Conservation (phyloP, 805 yeast genomes). For the Spathaspora hagerdaliae region DNA sequence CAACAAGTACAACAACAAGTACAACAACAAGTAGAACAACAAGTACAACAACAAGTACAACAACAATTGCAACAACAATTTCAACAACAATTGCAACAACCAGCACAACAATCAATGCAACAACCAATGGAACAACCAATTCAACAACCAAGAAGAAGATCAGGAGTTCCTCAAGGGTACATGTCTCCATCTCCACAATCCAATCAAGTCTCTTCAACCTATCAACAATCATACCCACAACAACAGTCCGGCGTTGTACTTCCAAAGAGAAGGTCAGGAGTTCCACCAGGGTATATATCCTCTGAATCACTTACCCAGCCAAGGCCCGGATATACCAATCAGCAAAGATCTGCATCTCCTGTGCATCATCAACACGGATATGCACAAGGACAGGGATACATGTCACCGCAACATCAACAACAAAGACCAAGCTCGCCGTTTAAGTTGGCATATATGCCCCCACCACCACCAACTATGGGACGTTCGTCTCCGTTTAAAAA, state of each 20-base stretch:
- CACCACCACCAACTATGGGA: slow-evolving; percentile 6
- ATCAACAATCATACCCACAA: slow-evolving; percentile 3
- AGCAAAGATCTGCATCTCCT: neutral
- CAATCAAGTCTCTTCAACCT: too few relatives aligned
- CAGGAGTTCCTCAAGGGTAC: neutral
- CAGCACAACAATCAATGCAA: too few relatives aligned
- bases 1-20: too few relatives aligned
- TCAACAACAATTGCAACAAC: too few relatives aligned
- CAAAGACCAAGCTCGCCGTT: neutral
- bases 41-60: too few relatives aligned
- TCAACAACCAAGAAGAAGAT: neutral
- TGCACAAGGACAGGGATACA: neutral
- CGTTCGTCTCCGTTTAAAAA: neutral
- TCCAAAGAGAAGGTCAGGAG: neutral
- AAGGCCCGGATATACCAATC: neutral
- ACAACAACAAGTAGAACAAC: too few relatives aligned
- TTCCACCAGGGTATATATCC: neutral
- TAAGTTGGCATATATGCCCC: neutral
- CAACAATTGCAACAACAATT: too few relatives aligned
- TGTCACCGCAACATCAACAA: neutral
- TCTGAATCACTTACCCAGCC: too few relatives aligned
- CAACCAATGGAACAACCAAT: too few relatives aligned
- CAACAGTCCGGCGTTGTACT: slow-evolving; percentile 7
- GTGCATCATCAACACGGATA: neutral
- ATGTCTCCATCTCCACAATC: neutral